phyloP scores from a whole-genome alignment of 148 eudicot genomes.

The Rhododendron kiyosumense region DNA sequence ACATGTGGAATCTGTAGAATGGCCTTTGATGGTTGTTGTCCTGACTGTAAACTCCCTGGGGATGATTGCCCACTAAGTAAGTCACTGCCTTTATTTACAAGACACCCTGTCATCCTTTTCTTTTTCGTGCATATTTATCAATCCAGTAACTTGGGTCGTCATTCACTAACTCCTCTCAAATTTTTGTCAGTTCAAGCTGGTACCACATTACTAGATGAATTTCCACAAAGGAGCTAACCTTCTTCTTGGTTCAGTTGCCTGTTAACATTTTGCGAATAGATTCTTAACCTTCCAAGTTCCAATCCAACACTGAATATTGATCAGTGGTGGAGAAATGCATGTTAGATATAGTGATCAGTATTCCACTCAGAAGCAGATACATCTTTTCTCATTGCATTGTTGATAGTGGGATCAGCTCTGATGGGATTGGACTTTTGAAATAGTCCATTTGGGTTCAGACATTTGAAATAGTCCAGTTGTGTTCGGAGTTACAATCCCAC shows the following conservation, averaged over 20 bases:
- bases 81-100: constrained; percentile 15
- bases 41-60: constrained; percentile 95
- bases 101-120: background rate
- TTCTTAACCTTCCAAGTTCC: too few relatives aligned
- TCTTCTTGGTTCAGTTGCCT: background rate
- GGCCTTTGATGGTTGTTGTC: constrained; percentile 99
- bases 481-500: background rate
- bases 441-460: background rate
- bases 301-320: too few relatives aligned
- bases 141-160: background rate
- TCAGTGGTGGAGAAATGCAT: background rate
- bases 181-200: background rate
- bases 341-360: background rate
- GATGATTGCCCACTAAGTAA: constrained; percentile 96
- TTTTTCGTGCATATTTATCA: background rate
- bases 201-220: background rate
- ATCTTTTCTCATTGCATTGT: background rate
- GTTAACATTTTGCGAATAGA: too few relatives aligned
- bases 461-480: background rate
- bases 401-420: background rate
- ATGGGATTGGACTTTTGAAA: too few relatives aligned
- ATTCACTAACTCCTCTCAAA: background rate
- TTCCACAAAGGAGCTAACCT: background rate
- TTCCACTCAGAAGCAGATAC: background rate
- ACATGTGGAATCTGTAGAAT: constrained; percentile 96